Base-by-base conservation (phyloP, 352 stramenopile genomes). In the Detonula confervacea region DNA sequence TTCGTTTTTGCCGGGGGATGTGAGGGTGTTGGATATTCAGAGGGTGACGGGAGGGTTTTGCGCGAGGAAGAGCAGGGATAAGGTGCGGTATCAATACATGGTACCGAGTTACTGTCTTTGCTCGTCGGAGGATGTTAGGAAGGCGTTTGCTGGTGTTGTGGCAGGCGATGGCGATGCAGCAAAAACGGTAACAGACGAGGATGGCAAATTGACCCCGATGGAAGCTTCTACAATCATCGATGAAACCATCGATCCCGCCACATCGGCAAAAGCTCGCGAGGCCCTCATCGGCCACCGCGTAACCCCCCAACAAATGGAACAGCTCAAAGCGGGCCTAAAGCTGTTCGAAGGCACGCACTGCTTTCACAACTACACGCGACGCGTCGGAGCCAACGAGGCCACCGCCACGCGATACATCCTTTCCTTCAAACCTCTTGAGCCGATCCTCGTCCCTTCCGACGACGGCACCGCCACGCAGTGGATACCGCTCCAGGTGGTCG, bases 331-430 rank as follows among this genome's bases (percentile, higher is more conserved):
- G 20, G 83, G 71, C 25, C 65, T 94, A 6, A 44, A 77, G 60
- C 59, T 77, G 16, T 92, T 90, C 57, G 64, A 88, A 61, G 89
- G 89, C 9, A 94, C 89, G 0, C 77, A 91, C 62, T 70, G 51
- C 0, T 94, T 90, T 75, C 97, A 99, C 90, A 99, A 99, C 80
- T 99, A 98, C 77, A 98, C 97, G 30, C 90, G 86, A 37, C 80
- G 86, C 35, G 64, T 94, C 4, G 86, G 75, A 60, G 49, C 54
- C 0, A 74, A 77, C 20, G 76, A 94, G 64, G 54, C 83, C 16
- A 80, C 67, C 47, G 80, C 83, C 3, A 91, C 91, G 18, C 93
- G 96, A 44, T 99, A 95, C 81, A 98, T 99, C 80, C 92, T 97
- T 60, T 96, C 88, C 16, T 98, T 98, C 83, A 59, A 77, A 3